Evolutionary conservation across 495 filamentous ascomycete genomes (phyloP), one percentile per base, ranked within the genome.

Genomic region (Oleoguttula mirabilis): DNA sequence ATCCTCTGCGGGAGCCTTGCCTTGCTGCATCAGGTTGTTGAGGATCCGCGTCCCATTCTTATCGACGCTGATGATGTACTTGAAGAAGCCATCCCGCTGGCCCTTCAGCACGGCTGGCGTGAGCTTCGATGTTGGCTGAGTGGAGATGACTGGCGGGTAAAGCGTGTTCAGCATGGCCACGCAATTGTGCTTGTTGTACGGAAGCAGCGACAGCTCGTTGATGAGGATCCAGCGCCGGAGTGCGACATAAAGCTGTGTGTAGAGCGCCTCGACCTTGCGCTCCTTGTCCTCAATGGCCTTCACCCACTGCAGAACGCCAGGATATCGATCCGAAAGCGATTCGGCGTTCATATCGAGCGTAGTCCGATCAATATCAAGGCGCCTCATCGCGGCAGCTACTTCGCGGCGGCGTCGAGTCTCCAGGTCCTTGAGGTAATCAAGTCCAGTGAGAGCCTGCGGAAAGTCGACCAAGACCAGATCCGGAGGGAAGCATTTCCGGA

Each of bases 131-230:
- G 73, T 75, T 0, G 75, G 72, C 20, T 60, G 57, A 10, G 51
- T 46, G 31, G 41, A 42, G 23, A 54, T 56, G 36, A 62, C 67
- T 16, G 69, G 75, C 15, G 80, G 80, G 48, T 82, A 79, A n/a
- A 85, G 66, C 19, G 80, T 83, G 61, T 85, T 85, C 28, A 85
- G 71, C 71, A 84, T 77, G 38, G 77, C 81, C 40, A 82, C 68
- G 58, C 79, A 79, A 51, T 82, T 82, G 54, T 68, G 68, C 52
- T 79, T 78, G 60, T 74, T 75, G 61, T 76, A 76, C 0, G 76
- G 76, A 37, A 68, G 62, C 15, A 80, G 60, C 21, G 75, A 69
- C 55, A 85, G 69, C 50, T 84, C 80, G 44, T 84, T 80, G 52
- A 84, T 71, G 32, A 85, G 56, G 21, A 75, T 76, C 77, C 79